Conservation (phyloP, 169 alveolate species). For the Neospora caninum region DNA sequence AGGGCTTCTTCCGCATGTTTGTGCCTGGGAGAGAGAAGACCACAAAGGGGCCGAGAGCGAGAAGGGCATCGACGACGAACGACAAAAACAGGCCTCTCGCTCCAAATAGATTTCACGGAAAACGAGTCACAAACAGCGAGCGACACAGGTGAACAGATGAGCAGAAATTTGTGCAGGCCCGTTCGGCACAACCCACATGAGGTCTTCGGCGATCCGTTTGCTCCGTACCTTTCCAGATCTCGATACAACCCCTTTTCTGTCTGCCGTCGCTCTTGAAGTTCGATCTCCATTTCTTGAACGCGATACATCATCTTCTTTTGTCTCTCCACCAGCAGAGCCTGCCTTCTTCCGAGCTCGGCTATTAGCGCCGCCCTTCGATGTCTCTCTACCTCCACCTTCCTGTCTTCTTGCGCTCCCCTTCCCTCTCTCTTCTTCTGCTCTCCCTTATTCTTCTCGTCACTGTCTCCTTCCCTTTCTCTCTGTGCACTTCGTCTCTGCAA, state of each 20-base stretch:
- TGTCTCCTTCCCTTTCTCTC: neutral
- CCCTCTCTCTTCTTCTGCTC: neutral
- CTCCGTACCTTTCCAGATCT: neutral
- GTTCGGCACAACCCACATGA: neutral
- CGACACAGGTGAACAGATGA: neutral
- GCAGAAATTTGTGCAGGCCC: too few relatives aligned
- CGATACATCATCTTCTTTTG: neutral
- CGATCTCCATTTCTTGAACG: neutral
- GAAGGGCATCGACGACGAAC: too few relatives aligned
- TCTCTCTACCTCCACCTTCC: neutral
- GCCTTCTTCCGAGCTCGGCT: neutral
- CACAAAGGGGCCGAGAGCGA: neutral
- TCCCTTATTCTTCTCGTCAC: neutral
- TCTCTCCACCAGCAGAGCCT: neutral
- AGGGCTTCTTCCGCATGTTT: slow-evolving; percentile 9
- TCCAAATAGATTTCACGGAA: neutral
- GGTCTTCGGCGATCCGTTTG: neutral
- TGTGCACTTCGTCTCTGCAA: neutral
- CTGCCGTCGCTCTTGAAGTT: neutral
- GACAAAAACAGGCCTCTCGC: too few relatives aligned
- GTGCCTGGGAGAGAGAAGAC: neutral
- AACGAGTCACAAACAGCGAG: neutral
- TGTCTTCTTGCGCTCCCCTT: neutral
- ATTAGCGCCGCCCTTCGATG: neutral
- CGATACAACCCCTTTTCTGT: neutral